Percentiles rank a stretch among this genome's conserved stretches.
Evolutionary conservation across 2,329 filamentous ascomycete species (phyloP).

Genomic region (Drechslerella coelobrocha): DNA sequence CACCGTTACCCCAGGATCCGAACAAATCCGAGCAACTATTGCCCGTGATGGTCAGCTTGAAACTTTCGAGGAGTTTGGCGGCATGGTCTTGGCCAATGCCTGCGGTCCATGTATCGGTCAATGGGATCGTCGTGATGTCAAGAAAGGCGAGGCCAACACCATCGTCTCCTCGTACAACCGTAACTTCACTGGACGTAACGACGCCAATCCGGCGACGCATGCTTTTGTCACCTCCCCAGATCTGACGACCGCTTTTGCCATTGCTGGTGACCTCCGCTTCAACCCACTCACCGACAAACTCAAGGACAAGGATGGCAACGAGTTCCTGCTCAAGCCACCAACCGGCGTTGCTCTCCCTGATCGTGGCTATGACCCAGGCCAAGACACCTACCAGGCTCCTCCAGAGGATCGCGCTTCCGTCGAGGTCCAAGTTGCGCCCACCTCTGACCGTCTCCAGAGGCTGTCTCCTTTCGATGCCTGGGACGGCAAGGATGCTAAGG

Average conservation of each 20-base stretch:
- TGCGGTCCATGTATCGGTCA: slow-evolving; percentile 93
- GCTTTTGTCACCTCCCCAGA: slow-evolving; percentile 92
- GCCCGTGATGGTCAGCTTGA: slow-evolving; percentile 86
- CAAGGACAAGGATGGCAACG: slow-evolving; percentile 94
- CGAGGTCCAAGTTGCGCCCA: slow-evolving; percentile 80
- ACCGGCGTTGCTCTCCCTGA: slow-evolving; percentile 80
- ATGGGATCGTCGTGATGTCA: slow-evolving; percentile 91
- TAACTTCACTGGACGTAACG: slow-evolving; percentile 98
- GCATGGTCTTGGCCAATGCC: slow-evolving; percentile 91
- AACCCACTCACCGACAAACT: slow-evolving; percentile 92
- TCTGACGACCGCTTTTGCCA: slow-evolving; percentile 82
- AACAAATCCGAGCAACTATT: slow-evolving; percentile 95
- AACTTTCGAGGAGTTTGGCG: slow-evolving; percentile 96
- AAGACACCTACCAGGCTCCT: slow-evolving; percentile 94
- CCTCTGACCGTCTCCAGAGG: slow-evolving; percentile 91
- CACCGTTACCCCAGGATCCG: slow-evolving; percentile 93
- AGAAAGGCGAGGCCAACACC: slow-evolving; percentile 94
- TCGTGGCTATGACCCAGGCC: slow-evolving; percentile 85
- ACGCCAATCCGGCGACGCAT: slow-evolving; percentile 92
- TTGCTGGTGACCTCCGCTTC: slow-evolving; percentile 86
- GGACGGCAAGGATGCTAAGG: slow-evolving; percentile 86
- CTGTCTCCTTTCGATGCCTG: slow-evolving; percentile 84
- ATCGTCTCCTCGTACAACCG: slow-evolving; percentile 99
- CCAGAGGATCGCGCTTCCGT: slow-evolving; percentile 77
- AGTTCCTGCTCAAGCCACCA: slow-evolving; percentile 85